Conservation (phyloP, 805 yeast genomes). For the Hanseniaspora clermontiae region DNA sequence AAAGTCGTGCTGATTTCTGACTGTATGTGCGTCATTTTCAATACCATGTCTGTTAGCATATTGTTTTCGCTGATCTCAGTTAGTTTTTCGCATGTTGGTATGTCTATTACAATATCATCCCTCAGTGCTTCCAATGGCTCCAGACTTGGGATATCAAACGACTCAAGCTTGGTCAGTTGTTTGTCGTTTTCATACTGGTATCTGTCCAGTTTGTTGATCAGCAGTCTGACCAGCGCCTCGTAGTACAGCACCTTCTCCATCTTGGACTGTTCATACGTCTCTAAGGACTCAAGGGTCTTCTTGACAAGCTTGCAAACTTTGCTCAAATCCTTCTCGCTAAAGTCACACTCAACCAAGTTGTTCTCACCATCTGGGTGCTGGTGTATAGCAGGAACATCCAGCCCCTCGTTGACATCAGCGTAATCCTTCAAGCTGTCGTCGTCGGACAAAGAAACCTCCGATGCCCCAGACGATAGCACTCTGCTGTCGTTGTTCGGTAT, state of each 20-base stretch:
- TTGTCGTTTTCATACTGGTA: neutral
- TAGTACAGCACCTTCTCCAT: neutral
- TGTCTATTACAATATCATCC: neutral
- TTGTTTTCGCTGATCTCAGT: constrained; percentile 3
- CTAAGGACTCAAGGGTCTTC: neutral
- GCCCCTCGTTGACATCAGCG: neutral
- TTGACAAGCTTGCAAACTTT: neutral
- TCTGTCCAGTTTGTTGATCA: neutral
- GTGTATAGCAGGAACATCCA: neutral
- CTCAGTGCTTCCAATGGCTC: neutral
- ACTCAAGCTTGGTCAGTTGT: neutral
- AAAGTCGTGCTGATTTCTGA: constrained; percentile 65
- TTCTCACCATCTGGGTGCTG: neutral
- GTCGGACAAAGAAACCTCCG: neutral
- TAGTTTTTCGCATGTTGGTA: constrained; percentile 1
- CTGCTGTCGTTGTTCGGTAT: neutral
- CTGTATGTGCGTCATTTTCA: constrained; percentile 28
- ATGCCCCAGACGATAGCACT: neutral
- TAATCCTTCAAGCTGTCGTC: neutral
- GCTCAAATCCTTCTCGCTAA: neutral
- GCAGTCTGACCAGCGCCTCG: neutral
- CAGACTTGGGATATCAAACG: neutral
- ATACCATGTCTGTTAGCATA: constrained; percentile 1
- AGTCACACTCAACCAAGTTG: neutral
- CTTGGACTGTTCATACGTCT: neutral